Evolutionary conservation across 805 yeast genomes (phyloP), one percentile per base, ranked within the genome.

Genomic region (Ascoidea rubescens): DNA sequence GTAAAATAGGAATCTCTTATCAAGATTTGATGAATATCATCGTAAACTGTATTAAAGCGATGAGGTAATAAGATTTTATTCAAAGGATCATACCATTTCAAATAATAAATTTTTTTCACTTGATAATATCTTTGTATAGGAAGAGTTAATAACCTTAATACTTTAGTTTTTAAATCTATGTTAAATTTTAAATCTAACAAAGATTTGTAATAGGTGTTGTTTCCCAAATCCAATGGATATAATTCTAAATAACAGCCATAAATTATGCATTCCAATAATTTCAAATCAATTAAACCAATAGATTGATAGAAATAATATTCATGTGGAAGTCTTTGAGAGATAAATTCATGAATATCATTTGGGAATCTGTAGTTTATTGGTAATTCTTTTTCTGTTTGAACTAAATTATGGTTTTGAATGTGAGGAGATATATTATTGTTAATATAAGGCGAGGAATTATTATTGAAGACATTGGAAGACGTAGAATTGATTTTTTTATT

Each of bases 91-190:
- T 71, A 83, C 83, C 84, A 83, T 54, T 68, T 76, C 16, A 68
- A 63, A 31, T 75, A 76, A 47, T 72, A 68, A 45, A 87, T 72
- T 52, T 75, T 79, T 62, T 83, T 85, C 54, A 77, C 82, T 63
- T 90, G 97, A 64, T 80, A 88, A 66, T 87, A 91, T 62, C 98
- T 80, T 56, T 87, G 82, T 59, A 89, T 74, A 31, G 82, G 76
- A 58, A 79, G 81, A 14, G 95, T 79, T 28, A 90, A 67, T 50
- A 87, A 67, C 56, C 83, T 82, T 53, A 87, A 70, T 51, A 82
- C 80, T 58, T 75, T 73, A 51, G 83, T 82, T 52, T 84, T 76
- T 16, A 59, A 57, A 30, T 76, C 75, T 14, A 73, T 67, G 48
- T 77, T 71, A 44, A 66, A 65, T 45, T 66, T 68, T 12, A 72